A percentile compares a stretch with the other conserved stretches of the same genome.
phyloP scores from a whole-genome alignment of 257 asterid species.

The Thymus mandschuricus region DNA sequence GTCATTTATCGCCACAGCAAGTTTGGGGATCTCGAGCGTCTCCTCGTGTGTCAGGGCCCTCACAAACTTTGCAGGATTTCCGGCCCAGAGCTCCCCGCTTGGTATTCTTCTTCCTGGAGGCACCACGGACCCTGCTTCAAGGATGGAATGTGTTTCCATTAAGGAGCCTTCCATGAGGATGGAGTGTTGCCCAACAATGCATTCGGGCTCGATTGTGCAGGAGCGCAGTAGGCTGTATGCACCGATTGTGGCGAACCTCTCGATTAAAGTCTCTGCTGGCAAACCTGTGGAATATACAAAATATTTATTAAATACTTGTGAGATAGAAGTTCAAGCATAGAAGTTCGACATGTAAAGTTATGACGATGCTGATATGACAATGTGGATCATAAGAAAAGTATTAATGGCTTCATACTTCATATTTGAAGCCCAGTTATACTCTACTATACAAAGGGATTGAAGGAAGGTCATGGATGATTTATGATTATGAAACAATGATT shows the following conservation, averaged over 20 bases:
- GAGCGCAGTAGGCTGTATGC: conserved; percentile 86
- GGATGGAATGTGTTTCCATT: conserved; percentile 90
- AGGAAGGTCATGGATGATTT: background rate
- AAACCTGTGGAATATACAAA: conserved; percentile 55
- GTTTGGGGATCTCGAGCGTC: conserved; percentile 84
- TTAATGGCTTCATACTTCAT: background rate
- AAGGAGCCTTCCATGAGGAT: conserved; percentile 94
- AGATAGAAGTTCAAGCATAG: too few species aligned
- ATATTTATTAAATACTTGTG: too few species aligned
- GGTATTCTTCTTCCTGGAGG: conserved; percentile 98
- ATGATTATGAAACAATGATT: background rate
- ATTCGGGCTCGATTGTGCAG: conserved; percentile 92
- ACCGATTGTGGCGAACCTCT: conserved; percentile 86
- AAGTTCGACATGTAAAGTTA: background rate
- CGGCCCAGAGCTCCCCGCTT: conserved; percentile 94
- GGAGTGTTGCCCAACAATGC: conserved; percentile 94
- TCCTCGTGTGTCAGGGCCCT: conserved; percentile 85
- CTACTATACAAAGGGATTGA: background rate
- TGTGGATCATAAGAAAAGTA: background rate
- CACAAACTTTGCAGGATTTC: conserved; percentile 93
- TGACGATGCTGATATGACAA: background rate
- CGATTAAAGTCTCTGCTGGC: conserved; percentile 87
- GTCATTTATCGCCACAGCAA: conserved; percentile 84
- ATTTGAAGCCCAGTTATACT: background rate
- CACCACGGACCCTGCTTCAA: conserved; percentile 92